phyloP scores from a whole-genome alignment of 108 stramenopile species.

The Skeletonema marinoi region DNA sequence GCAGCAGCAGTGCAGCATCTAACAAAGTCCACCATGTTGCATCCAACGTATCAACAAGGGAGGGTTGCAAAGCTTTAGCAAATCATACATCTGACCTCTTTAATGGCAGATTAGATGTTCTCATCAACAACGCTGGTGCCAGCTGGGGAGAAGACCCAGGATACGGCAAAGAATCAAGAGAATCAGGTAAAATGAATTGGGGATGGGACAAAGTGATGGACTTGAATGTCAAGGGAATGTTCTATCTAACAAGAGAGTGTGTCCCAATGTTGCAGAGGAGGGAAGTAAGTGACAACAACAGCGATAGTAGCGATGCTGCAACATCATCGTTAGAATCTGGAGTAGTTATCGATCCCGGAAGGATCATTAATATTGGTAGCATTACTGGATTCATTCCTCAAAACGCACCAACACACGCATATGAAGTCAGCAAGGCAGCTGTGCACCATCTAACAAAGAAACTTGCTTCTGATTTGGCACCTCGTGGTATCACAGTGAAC shows the following conservation, averaged over 20 bases:
- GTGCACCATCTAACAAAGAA: conserved; percentile 92
- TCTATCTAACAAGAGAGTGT: conserved; percentile 88
- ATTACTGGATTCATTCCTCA: conserved; percentile 88
- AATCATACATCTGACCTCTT: conserved; percentile 59
- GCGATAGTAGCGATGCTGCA: background rate
- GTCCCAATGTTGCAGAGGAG: conserved; percentile 76
- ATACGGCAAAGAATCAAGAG: conserved; percentile 71
- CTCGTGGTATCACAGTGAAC: conserved; percentile 88
- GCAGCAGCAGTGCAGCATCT: background rate
- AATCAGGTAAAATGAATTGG: conserved; percentile 89
- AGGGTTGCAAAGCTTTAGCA: conserved; percentile 82
- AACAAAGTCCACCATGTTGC: conserved; percentile 56
- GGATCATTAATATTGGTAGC: conserved; percentile 93
- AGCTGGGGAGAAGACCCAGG: conserved; percentile 55
- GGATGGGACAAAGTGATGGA: conserved; percentile 93
- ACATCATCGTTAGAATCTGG: conserved; percentile 6
- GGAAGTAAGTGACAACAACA: background rate
- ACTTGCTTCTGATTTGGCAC: conserved; percentile 86
- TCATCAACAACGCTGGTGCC: conserved; percentile 81
- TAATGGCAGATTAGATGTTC: conserved; percentile 70
- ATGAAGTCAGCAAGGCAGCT: conserved; percentile 92
- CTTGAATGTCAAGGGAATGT: conserved; percentile 93
- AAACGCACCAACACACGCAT: conserved; percentile 92
- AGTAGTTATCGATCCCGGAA: conserved; percentile 70
- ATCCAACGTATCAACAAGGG: conserved; percentile 78